Conservation (phyloP, 176 grass and related monocot genomes). For the Carex kokanica region DNA sequence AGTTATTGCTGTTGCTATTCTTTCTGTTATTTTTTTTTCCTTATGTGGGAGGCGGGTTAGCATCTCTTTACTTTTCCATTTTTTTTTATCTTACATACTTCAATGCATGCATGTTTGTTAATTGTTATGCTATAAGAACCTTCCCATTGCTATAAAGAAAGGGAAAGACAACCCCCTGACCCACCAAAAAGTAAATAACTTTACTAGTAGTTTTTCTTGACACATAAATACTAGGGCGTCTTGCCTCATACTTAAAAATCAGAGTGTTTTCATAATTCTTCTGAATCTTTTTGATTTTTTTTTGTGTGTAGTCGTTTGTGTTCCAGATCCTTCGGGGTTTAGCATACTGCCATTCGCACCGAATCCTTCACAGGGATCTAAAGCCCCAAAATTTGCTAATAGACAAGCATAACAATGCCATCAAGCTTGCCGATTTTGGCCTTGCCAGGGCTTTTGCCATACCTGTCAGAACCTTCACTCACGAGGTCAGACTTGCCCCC, state of each 20-base stretch:
- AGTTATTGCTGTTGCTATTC: background rate
- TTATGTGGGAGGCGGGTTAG: background rate
- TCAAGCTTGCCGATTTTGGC: constrained; percentile 99
- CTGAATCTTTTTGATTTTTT: background rate
- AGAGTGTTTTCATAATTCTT: background rate
- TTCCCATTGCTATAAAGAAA: background rate
- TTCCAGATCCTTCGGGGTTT: constrained; percentile 84
- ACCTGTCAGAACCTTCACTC: constrained; percentile 82
- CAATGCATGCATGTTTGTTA: background rate
- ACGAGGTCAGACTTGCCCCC: constrained; percentile 30
- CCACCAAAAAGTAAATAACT: background rate
- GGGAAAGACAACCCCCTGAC: background rate
- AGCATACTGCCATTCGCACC: constrained; percentile 91
- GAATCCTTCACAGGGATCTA: constrained; percentile 80
- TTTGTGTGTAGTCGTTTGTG: constrained; percentile 46
- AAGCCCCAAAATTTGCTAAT: constrained; percentile 96
- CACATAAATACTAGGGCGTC: background rate
- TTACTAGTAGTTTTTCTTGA: background rate
- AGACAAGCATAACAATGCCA: constrained; percentile 57
- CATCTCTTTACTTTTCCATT: background rate
- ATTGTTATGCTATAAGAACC: background rate
- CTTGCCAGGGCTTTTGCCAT: constrained; percentile 80
- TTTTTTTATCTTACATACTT: background rate
- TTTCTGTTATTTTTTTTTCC: background rate
- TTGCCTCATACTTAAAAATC: background rate